Conservation (phyloP, 345 rosid genomes). For the Melaleuca quinquenervia region DNA sequence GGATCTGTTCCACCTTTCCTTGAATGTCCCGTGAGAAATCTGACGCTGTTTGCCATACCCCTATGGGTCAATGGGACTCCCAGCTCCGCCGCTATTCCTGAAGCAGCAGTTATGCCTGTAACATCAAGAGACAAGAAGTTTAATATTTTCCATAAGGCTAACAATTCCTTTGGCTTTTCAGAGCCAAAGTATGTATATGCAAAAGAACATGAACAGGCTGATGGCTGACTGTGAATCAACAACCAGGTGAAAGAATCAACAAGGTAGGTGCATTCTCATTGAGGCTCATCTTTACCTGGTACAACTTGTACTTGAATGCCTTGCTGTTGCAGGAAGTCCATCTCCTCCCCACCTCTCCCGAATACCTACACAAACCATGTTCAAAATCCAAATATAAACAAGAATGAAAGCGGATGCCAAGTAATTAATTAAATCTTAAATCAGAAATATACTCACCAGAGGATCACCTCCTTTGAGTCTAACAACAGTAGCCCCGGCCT, state of each 20-base stretch:
- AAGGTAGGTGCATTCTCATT: neutral
- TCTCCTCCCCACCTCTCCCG: constrained; percentile 97
- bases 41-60: constrained; percentile 80
- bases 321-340: constrained; percentile 89
- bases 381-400: neutral
- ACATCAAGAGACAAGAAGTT: neutral
- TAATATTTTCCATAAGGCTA: neutral
- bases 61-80: constrained; percentile 95
- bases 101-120: constrained; percentile 94
- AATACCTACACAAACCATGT: constrained; percentile 39
- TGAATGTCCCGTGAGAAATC: constrained; percentile 89
- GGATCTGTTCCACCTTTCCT: constrained; percentile 87
- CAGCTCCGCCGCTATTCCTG: constrained; percentile 91
- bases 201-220: neutral
- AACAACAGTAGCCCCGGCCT: constrained; percentile 92
- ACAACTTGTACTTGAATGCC: constrained; percentile 88
- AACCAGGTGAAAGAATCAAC: neutral
- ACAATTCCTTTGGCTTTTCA: neutral
- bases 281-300: constrained; percentile 37
- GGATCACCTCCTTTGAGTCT: constrained; percentile 99
- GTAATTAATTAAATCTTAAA: neutral
- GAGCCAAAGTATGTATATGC: neutral
- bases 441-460: constrained; percentile 36
- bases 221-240: neutral
- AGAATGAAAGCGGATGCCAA: accelerated